These are phyloP conservation scores for Fusarium xylarioides DNA, from an alignment of 2,329 filamentous ascomycete genomes.

Conservation along the genomic window DNA sequence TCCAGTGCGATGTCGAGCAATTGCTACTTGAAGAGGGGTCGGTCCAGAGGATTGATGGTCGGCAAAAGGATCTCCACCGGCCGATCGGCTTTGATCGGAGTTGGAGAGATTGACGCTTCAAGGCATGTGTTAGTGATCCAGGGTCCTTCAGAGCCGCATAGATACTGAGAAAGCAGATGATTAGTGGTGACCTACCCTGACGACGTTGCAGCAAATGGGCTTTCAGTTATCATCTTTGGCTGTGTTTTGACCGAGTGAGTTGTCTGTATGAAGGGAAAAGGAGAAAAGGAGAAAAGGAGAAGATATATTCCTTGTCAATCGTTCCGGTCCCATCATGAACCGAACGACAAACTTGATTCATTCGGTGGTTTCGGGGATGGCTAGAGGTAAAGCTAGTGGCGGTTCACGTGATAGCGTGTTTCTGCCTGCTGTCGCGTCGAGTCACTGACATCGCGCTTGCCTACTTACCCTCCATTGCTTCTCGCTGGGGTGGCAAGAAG, in stretches of 20 bases:
- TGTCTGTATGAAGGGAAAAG: neutral
- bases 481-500: constrained; percentile 19
- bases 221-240: constrained; percentile 21
- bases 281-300: neutral
- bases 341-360: constrained; percentile 9
- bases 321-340: neutral
- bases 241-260: neutral
- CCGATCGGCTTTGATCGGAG: constrained; percentile 40
- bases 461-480: constrained; percentile 13
- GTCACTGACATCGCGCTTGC: constrained; percentile 31
- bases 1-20: constrained; percentile 36
- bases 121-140: constrained; percentile 30
- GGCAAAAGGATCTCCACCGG: constrained; percentile 37
- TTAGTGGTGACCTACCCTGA: constrained; percentile 25
- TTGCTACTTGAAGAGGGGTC: constrained; percentile 41
- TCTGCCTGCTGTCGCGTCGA: constrained; percentile 42
- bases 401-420: constrained; percentile 41
- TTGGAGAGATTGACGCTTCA: constrained; percentile 31
- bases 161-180: neutral
- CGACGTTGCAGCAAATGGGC: constrained; percentile 4
- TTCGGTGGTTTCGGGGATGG: constrained; percentile 6
- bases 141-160: constrained; percentile 5
- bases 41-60: constrained; percentile 40
- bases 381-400: neutral
- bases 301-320: constrained; percentile 12